A percentile compares a stretch with the other conserved stretches of the same genome.
These are phyloP conservation scores for Aspergillus intermedius DNA, from an alignment of 2,329 filamentous ascomycete genomes.

Conservation along the genomic window DNA sequence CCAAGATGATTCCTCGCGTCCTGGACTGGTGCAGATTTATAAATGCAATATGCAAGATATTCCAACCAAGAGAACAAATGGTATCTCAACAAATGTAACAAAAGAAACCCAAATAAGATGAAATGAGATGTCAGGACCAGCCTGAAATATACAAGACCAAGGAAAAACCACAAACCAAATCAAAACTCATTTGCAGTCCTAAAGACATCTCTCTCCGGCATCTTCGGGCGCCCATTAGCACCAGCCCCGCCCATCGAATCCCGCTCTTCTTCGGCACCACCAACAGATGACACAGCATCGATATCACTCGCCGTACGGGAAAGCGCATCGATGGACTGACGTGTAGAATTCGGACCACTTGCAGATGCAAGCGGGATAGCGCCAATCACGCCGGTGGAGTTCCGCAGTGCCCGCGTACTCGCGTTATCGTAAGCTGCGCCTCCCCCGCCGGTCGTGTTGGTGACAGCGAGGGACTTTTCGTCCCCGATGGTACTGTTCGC, in stretches of 20 bases:
- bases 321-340: slow-evolving; percentile 20
- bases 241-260: slow-evolving; percentile 1
- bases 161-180: neutral
- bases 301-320: slow-evolving; percentile 9
- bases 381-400: slow-evolving; percentile 23
- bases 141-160: neutral
- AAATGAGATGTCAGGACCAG: neutral
- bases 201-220: slow-evolving; percentile 25
- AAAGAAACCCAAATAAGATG: neutral
- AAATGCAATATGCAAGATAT: neutral
- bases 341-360: neutral
- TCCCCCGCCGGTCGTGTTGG: neutral
- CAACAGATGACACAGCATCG: slow-evolving; percentile 6
- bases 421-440: slow-evolving; percentile 16
- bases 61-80: neutral
- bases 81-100: neutral
- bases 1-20: slow-evolving; percentile 1
- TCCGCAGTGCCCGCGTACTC: slow-evolving; percentile 24
- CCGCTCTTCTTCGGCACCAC: slow-evolving; percentile 1
- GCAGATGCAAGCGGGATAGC: neutral
- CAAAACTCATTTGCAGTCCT: slow-evolving; percentile 21
- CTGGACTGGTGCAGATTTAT: neutral
- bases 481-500: slow-evolving; percentile 22
- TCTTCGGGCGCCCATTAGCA: slow-evolving; percentile 15
- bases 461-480: slow-evolving; percentile 16